A percentile compares a stretch with the other conserved stretches of the same genome.
Conservation (phyloP, 2,329 filamentous ascomycete species). For the Diplocarpon mali region DNA sequence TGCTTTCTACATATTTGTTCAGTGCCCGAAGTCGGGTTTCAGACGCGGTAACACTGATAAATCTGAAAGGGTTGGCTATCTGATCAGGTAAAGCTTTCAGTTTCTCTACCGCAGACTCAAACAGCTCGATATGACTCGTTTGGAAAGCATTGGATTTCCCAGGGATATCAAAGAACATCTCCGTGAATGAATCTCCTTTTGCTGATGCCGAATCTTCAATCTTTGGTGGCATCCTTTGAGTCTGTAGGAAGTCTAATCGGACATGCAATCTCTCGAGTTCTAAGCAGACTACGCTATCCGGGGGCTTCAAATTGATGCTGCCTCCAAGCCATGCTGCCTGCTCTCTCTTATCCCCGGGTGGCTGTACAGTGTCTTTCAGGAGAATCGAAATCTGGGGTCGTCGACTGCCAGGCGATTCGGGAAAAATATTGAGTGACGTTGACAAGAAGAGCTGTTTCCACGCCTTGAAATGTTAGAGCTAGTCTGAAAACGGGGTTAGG, state of each 20-base stretch:
- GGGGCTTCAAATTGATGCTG: slow-evolving; percentile 13
- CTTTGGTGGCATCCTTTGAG: neutral
- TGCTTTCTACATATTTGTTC: too few species aligned
- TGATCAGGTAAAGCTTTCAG: too few species aligned
- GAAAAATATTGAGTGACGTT: slow-evolving; percentile 8
- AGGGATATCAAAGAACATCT: slow-evolving; percentile 1
- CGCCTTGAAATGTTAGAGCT: neutral
- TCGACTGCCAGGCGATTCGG: neutral
- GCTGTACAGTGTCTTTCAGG: slow-evolving; percentile 7
- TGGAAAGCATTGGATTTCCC: too few species aligned
- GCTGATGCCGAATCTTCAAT: neutral
- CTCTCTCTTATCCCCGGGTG: neutral
- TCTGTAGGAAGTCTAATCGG: slow-evolving; percentile 11
- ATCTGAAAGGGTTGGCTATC: too few species aligned
- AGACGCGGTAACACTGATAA: too few species aligned
- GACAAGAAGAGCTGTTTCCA: slow-evolving; percentile 9
- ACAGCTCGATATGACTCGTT: too few species aligned
- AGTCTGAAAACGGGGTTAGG: neutral
- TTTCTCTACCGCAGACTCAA: too few species aligned
- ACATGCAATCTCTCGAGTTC: slow-evolving; percentile 17
- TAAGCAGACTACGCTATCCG: slow-evolving; percentile 10
- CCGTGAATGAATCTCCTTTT: neutral
- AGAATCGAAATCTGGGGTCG: slow-evolving; percentile 12
- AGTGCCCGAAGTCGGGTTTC: too few species aligned
- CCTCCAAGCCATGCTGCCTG: slow-evolving; percentile 6